Percentiles rank a stretch among this genome's conserved stretches.
Conservation (phyloP, 2,329 filamentous ascomycete genomes). For the Colletotrichum viniferum region DNA sequence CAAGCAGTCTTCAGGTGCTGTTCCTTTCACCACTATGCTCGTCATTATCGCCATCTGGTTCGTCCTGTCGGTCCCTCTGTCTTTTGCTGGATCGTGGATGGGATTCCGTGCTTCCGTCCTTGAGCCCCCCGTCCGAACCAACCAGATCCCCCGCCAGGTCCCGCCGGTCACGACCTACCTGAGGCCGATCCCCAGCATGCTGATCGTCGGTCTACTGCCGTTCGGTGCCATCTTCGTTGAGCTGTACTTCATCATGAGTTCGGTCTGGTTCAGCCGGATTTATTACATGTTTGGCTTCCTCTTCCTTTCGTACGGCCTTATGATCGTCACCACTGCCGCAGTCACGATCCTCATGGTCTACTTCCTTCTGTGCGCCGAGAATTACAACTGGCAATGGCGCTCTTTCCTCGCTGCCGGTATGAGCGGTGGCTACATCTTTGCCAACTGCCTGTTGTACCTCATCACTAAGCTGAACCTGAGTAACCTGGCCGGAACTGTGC, state of each 20-base stretch:
- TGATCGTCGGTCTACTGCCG: constrained; percentile 89
- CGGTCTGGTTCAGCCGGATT: constrained; percentile 97
- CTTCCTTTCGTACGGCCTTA: constrained; percentile 95
- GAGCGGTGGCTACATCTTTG: constrained; percentile 89
- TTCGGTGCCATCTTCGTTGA: constrained; percentile 98
- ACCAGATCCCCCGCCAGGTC: constrained; percentile 97
- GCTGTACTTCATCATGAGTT: constrained; percentile 99
- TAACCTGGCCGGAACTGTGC: constrained; percentile 81
- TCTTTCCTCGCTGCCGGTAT: constrained; percentile 91
- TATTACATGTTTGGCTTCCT: constrained; percentile 99
- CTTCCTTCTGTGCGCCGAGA: constrained; percentile 93
- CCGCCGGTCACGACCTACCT: constrained; percentile 85
- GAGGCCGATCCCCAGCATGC: constrained; percentile 84
- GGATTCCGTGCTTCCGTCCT: constrained; percentile 80
- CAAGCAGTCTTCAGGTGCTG: constrained; percentile 87
- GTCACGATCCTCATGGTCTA: constrained; percentile 95
- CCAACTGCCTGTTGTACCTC: constrained; percentile 91
- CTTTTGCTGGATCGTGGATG: constrained; percentile 88
- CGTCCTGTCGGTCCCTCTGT: constrained; percentile 90
- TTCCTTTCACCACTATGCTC: constrained; percentile 96
- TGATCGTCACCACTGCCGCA: constrained; percentile 93
- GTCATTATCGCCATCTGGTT: constrained; percentile 96
- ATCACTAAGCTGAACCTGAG: constrained; percentile 85
- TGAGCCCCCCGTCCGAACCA: constrained; percentile 86
- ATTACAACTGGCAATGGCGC: constrained; percentile 99